A percentile compares a stretch with the other conserved stretches of the same genome.
Conservation (phyloP, 345 rosid genomes). For the Populus pruinosa region DNA sequence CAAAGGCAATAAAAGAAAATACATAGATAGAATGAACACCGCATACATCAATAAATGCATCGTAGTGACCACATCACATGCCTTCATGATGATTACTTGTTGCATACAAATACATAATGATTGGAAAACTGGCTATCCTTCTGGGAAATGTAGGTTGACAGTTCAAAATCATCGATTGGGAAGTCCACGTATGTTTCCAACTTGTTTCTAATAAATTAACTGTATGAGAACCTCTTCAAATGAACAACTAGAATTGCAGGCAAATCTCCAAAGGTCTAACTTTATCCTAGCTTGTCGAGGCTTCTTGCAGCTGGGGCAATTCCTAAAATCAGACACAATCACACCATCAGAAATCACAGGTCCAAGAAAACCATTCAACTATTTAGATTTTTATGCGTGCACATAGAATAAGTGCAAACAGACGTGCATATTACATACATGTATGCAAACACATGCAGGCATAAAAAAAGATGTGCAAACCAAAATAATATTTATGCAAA, state of each 20-base stretch:
- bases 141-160: slow-evolving; percentile 16
- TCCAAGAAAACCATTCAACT: neutral
- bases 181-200: slow-evolving; percentile 30
- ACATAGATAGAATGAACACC: neutral
- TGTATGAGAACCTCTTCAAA: slow-evolving; percentile 28
- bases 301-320: slow-evolving; percentile 27
- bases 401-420: neutral
- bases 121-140: neutral
- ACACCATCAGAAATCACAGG: neutral
- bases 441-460: too few species aligned
- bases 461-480: too few species aligned
- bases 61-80: slow-evolving; percentile 30
- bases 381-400: neutral
- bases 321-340: slow-evolving; percentile 17
- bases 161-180: slow-evolving; percentile 24
- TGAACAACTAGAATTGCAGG: slow-evolving; percentile 30
- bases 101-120: slow-evolving; percentile 18
- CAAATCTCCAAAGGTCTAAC: slow-evolving; percentile 30
- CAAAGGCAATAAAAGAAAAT: neutral
- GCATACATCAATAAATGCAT: slow-evolving; percentile 24
- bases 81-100: slow-evolving; percentile 27
- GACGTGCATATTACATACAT: neutral
- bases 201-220: slow-evolving; percentile 19
- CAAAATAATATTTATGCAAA: too few species aligned
- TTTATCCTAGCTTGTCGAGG: slow-evolving; percentile 24